Evolutionary conservation across 75 land plant species (phyloP), one percentile per base, ranked within the genome.

Genomic region (Pinus taeda): DNA sequence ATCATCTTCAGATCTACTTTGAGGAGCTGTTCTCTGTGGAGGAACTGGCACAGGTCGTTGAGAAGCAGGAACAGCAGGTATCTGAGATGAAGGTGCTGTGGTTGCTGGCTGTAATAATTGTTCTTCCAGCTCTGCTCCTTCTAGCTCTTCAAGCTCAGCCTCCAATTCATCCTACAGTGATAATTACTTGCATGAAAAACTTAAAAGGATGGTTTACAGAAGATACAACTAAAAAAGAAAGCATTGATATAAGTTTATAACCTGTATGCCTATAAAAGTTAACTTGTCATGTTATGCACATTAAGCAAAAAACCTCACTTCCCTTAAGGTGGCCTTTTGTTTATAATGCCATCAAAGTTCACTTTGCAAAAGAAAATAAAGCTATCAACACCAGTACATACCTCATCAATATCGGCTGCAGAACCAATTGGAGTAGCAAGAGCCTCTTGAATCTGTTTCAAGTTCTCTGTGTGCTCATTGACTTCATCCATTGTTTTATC

Each of bases 401-500:
- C 55, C 65, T 82, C 84, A 74, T 82, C 84, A 62, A 82, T 57
- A n/a, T 82, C 83, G 13, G 82, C 83, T 42, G 82, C 82, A 36
- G 75, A 39, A 29, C 83, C 83, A 29, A 82, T 42, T 20, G 83
- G 83, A 33, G 83, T 60, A 53, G 83, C 61, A 15, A 82, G 60
- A 21, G 83, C 83, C 53, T 82, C 83, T 42, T 82, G 83, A 57
- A 82, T 82, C 56, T 82, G 83, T 55, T 80, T 82, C 56, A 82
- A 36, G 63, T 82, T 82, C 60, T 81, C 82, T 56, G 73, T 65
- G 57, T 81, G 82, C 29, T 81, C 82, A 36, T 81, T 79, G 15
- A 82, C 60, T 30, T 82, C 83, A 58, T 82, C 83, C 83, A 82
- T 82, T 15, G 83, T 82, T 57, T 72, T 82, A 58, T 82, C 83